phyloP scores from a whole-genome alignment of 768 basidiomycete species.

The Boletus insuetus region DNA sequence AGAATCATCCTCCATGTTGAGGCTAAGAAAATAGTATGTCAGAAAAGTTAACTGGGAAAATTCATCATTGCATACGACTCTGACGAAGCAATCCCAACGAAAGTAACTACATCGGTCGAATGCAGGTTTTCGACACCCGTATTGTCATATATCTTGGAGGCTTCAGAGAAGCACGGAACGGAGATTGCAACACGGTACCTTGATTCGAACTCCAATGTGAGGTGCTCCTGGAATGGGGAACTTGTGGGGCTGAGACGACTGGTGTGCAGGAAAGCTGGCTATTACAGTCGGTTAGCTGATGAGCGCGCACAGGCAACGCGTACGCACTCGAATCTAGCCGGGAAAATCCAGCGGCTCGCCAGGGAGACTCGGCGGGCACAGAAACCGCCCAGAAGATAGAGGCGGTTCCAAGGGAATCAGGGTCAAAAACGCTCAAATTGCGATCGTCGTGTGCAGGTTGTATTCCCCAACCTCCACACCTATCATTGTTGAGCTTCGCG shows the following conservation, averaged over 20 bases:
- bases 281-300: neutral
- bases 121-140: slow-evolving; percentile 45
- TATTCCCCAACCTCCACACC: slow-evolving; percentile 78
- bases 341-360: slow-evolving; percentile 43
- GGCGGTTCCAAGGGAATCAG: slow-evolving; percentile 57
- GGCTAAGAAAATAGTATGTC: slow-evolving; percentile 29
- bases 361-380: slow-evolving; percentile 65
- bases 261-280: slow-evolving; percentile 28
- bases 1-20: slow-evolving; percentile 38
- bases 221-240: slow-evolving; percentile 52
- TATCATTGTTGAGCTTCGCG: slow-evolving; percentile 38
- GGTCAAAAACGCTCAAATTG: slow-evolving; percentile 33
- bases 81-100: slow-evolving; percentile 69
- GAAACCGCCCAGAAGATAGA: slow-evolving; percentile 69
- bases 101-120: slow-evolving; percentile 60
- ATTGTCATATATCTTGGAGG: slow-evolving; percentile 55
- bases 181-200: slow-evolving; percentile 39
- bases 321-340: slow-evolving; percentile 19
- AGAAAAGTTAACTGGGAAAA: neutral
- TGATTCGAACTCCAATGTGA: slow-evolving; percentile 72
- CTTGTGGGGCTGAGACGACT: slow-evolving; percentile 50
- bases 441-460: slow-evolving; percentile 28
- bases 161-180: neutral
- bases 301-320: neutral
- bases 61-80: slow-evolving; percentile 54